phyloP scores from a whole-genome alignment of 495 filamentous ascomycete genomes.

The Penicillium psychrofluorescens region DNA sequence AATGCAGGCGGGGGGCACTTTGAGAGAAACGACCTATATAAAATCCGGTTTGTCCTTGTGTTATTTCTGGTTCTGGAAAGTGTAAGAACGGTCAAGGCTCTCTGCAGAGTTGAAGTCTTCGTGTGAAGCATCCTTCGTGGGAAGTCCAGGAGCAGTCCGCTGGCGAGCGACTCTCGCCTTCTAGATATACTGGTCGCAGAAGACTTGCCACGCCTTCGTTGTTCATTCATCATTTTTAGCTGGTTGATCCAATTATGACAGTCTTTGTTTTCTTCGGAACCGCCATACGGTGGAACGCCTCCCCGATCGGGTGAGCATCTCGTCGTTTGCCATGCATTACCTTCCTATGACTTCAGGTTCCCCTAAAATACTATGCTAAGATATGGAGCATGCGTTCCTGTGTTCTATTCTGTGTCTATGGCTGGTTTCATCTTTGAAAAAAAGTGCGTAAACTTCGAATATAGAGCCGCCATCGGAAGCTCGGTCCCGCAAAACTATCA shows the following conservation, averaged over 20 bases:
- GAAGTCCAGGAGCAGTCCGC: background rate
- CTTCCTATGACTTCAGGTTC: background rate
- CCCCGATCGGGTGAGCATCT: background rate
- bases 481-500: no score
- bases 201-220: background rate
- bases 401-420: no score
- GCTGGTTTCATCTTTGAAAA: no score
- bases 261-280: background rate
- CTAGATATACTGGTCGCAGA: background rate
- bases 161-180: background rate
- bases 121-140: background rate
- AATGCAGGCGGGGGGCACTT: no score
- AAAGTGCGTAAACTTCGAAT: no score
- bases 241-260: background rate
- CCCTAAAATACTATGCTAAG: no score
- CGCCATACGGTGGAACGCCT: background rate
- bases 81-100: background rate
- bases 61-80: background rate
- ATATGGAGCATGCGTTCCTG: no score
- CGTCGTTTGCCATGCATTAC: background rate
- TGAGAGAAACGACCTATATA: background rate
- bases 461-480: no score
- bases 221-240: background rate
- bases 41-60: background rate
- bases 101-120: background rate